These are phyloP conservation scores for Ophiocordyceps unilateralis DNA, from an alignment of 2,329 filamentous ascomycete species.

Conservation along the genomic window DNA sequence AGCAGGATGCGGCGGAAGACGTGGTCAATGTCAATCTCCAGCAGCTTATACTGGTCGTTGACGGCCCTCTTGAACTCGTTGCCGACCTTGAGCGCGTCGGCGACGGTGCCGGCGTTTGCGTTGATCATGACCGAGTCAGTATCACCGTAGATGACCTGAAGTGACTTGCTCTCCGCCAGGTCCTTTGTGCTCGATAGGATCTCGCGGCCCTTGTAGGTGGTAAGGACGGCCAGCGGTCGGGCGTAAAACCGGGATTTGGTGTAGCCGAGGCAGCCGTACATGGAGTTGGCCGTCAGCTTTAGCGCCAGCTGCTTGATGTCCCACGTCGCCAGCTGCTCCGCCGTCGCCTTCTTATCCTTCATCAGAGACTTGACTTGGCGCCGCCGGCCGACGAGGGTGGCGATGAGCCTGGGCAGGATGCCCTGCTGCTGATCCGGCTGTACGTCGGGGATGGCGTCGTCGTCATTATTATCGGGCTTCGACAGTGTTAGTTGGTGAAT, in stretches of 20 bases:
- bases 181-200: slow-evolving; percentile 94
- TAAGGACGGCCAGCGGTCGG: slow-evolving; percentile 83
- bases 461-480: slow-evolving; percentile 41
- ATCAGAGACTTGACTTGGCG: slow-evolving; percentile 90
- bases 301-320: slow-evolving; percentile 95
- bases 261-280: slow-evolving; percentile 98
- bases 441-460: slow-evolving; percentile 79
- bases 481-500: too few species aligned
- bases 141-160: slow-evolving; percentile 96
- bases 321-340: slow-evolving; percentile 83
- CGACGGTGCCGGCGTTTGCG: slow-evolving; percentile 85
- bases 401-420: slow-evolving; percentile 78
- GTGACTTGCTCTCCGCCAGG: slow-evolving; percentile 73
- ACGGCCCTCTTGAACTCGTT: slow-evolving; percentile 90
- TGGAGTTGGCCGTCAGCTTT: slow-evolving; percentile 96
- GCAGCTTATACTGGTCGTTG: slow-evolving; percentile 78
- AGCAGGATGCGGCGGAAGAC: slow-evolving; percentile 84
- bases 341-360: slow-evolving; percentile 78
- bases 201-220: slow-evolving; percentile 92
- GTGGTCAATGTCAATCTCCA: slow-evolving; percentile 98
- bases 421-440: slow-evolving; percentile 64
- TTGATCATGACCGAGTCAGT: slow-evolving; percentile 99
- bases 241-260: slow-evolving; percentile 96
- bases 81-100: slow-evolving; percentile 79
- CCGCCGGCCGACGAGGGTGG: slow-evolving; percentile 75